phyloP scores from a whole-genome alignment of 257 asterid genomes.

The Solanum chiquidenum region DNA sequence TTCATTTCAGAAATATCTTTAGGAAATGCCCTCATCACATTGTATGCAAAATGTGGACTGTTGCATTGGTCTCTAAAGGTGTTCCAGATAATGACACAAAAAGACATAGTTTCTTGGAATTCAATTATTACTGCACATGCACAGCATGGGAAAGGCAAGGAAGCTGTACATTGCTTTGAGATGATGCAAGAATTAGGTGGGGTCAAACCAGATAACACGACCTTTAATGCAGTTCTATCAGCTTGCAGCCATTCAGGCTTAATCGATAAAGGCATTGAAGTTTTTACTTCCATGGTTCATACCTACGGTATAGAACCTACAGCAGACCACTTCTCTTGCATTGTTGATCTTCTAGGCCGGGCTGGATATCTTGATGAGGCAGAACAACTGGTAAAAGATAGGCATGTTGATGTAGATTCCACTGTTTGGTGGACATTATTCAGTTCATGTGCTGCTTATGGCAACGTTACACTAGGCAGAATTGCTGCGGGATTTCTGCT shows the following conservation, averaged over 20 bases:
- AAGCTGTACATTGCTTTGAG: slow-evolving; percentile 54
- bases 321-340: slow-evolving; percentile 56
- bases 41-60: slow-evolving; percentile 60
- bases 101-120: slow-evolving; percentile 71
- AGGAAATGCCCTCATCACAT: slow-evolving; percentile 54
- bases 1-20: slow-evolving; percentile 42
- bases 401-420: slow-evolving; percentile 33
- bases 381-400: slow-evolving; percentile 32
- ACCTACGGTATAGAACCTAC: slow-evolving; percentile 40
- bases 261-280: slow-evolving; percentile 44
- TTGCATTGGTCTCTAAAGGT: slow-evolving; percentile 43
- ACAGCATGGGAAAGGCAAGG: slow-evolving; percentile 64
- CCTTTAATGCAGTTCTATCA: slow-evolving; percentile 73
- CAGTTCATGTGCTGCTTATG: slow-evolving; percentile 62
- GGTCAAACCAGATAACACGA: slow-evolving; percentile 55
- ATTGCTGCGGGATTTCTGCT: slow-evolving; percentile 46
- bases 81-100: slow-evolving; percentile 34
- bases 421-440: slow-evolving; percentile 73
- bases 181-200: slow-evolving; percentile 31
- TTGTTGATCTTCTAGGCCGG: slow-evolving; percentile 62
- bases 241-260: slow-evolving; percentile 88
- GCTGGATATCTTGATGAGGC: slow-evolving; percentile 70
- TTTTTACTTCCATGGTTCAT: slow-evolving; percentile 49
- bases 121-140: slow-evolving; percentile 68
- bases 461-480: slow-evolving; percentile 49